Conservation (phyloP, 2,329 filamentous ascomycete species). For the Coniochaeta hoffmannii region DNA sequence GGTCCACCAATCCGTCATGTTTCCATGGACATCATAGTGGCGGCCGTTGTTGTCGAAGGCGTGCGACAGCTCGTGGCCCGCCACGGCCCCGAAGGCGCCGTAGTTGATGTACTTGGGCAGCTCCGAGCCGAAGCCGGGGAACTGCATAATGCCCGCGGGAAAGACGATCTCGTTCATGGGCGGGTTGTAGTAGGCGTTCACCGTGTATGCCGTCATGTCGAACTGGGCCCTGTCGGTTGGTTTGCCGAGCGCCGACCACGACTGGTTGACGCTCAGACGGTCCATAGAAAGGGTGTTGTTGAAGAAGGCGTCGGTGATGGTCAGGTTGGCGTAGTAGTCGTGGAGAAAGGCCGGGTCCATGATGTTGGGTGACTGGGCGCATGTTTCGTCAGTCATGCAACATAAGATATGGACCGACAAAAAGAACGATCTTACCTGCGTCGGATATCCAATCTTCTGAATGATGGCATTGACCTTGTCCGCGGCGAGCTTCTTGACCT, state of each 20-base stretch:
- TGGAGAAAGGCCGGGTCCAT: slow-evolving; percentile 47
- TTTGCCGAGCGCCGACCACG: slow-evolving; percentile 52
- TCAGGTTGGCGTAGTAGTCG: slow-evolving; percentile 47
- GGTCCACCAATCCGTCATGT: slow-evolving; percentile 62
- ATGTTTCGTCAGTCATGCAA: background rate
- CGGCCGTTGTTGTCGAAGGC: slow-evolving; percentile 61
- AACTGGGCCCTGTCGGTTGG: slow-evolving; percentile 54
- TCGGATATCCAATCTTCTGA: slow-evolving; percentile 57
- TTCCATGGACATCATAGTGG: slow-evolving; percentile 57
- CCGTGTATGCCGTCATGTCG: slow-evolving; percentile 51
- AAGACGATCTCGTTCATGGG: slow-evolving; percentile 63
- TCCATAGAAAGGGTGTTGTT: slow-evolving; percentile 46
- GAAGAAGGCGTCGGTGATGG: slow-evolving; percentile 47
- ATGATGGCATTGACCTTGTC: slow-evolving; percentile 60
- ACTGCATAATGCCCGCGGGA: slow-evolving; percentile 63
- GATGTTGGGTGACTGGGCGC: slow-evolving; percentile 40
- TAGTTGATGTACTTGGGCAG: slow-evolving; percentile 60
- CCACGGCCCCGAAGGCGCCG: slow-evolving; percentile 60
- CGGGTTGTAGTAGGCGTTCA: slow-evolving; percentile 62
- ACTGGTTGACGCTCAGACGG: slow-evolving; percentile 35
- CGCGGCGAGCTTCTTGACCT: slow-evolving; percentile 51
- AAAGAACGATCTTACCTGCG: background rate
- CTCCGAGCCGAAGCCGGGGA: slow-evolving; percentile 55
- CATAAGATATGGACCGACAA: background rate
- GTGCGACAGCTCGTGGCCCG: slow-evolving; percentile 63